Evolutionary conservation across 306 rosid species (phyloP).

Genomic region (Acmispon strigosus): DNA sequence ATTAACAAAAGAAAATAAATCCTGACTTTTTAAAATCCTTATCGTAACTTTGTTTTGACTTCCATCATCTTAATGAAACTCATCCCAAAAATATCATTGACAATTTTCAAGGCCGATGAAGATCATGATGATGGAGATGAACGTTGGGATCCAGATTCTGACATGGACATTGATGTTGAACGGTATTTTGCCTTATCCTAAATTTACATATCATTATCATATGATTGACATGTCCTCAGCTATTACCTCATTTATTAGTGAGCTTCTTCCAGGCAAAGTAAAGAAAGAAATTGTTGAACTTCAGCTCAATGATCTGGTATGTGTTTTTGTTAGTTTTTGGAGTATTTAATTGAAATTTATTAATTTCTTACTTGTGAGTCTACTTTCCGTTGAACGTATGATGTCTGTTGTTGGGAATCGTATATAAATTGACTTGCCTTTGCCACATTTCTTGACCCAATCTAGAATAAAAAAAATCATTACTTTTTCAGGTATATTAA

Average conservation of each 20-base stretch:
- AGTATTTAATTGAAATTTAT: not conserved
- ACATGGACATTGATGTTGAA: conserved; percentile 60
- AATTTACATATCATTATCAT: conserved; percentile 2
- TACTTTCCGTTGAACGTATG: not conserved
- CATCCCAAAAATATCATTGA: not conserved
- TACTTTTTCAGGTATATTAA: not conserved
- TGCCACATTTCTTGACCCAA: not conserved
- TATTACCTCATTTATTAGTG: conserved; percentile 42
- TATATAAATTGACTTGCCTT: not conserved
- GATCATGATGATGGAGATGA: conserved; percentile 56
- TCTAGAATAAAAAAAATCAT: not conserved
- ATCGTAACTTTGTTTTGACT: not conserved
- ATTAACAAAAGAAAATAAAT: not conserved
- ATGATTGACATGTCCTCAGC: conserved; percentile 6
- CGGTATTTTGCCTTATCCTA: conserved; percentile 38
- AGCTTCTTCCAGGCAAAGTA: conserved; percentile 47
- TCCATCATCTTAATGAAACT: not conserved
- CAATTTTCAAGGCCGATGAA: conserved; percentile 51
- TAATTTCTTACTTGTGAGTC: not conserved
- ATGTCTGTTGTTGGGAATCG: not conserved
- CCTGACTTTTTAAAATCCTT: not conserved
- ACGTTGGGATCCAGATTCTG: conserved; percentile 68
- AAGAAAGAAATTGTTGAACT: conserved; percentile 65
- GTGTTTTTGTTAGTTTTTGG: conserved; percentile 13
- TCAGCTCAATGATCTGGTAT: conserved; percentile 62